A percentile compares a stretch with the other conserved stretches of the same genome.
These are phyloP conservation scores for Monosporascus sp. DNA, from an alignment of 2,329 filamentous ascomycete genomes.

Conservation along the genomic window DNA sequence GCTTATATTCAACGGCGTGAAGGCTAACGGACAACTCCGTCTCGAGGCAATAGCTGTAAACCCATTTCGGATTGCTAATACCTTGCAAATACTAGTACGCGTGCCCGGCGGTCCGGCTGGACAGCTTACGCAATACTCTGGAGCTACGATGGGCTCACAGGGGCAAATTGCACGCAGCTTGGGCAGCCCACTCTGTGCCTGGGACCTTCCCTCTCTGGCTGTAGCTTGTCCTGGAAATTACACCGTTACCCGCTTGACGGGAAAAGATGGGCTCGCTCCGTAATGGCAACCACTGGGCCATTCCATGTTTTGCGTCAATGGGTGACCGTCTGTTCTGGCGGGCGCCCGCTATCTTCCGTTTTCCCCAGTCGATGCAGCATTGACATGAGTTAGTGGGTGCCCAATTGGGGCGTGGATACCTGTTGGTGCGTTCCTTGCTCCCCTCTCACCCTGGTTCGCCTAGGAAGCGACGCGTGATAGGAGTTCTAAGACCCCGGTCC, in stretches of 20 bases:
- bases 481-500: not conserved
- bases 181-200: not conserved
- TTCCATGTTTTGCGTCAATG: too few species aligned
- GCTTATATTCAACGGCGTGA: not conserved
- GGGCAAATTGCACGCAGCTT: not conserved
- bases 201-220: not conserved
- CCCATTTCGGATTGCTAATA: not conserved
- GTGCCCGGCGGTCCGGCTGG: too few species aligned
- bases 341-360: not conserved
- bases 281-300: too few species aligned
- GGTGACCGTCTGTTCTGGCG: not conserved
- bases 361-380: not conserved
- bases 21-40: not conserved
- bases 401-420: not conserved
- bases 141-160: not conserved
- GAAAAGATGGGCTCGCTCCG: too few species aligned
- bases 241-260: too few species aligned
- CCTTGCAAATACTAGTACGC: too few species aligned
- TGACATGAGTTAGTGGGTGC: not conserved
- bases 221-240: not conserved
- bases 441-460: not conserved
- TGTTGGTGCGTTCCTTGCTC: not conserved
- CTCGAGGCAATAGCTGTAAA: not conserved
- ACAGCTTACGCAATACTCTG: not conserved
- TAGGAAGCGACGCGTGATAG: not conserved